Evolutionary conservation across 306 rosid species (phyloP), one percentile per base, ranked within the genome.

Genomic region (Corylus avellana): DNA sequence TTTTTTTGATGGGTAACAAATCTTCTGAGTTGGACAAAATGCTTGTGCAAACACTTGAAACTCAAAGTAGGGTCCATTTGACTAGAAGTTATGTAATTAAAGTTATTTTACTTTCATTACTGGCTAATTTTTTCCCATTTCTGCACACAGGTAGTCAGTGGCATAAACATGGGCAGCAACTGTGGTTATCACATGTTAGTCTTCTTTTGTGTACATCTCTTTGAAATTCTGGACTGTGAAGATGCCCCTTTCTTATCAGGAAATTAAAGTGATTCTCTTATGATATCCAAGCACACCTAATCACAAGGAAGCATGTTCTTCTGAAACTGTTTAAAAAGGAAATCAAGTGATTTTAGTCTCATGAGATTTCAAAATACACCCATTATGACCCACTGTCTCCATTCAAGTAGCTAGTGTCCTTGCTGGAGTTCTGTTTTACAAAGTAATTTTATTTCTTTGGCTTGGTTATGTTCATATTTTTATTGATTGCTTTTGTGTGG

Each of bases 131-230:
- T 74, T 50, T 72, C 75, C 37, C 57, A 25, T 77, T 80, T 78
- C 58, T 47, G 57, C 58, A 46, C 70, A 76, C 91, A 94, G 97
- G 95, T 95, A 74, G 62, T 95, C 87, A 95, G 98, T 86, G 98
- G 97, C 90, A 94, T 92, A 66, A 94, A 94, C 89, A 91, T 55
- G 92, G 98, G 97, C 84, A 87, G 94, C 92, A 91, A 95, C 91
- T 86, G 93, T 37, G 97, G 98, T 80, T 90, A 89, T 86, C 97
- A 95, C 82, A 84, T 86, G 98, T 95, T 68, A 81, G 95, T 85
- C 63, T 77, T 1, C 22, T 57, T 32, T 29, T 59, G 49, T 61
- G 47, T 22, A 54, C 51, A 12, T 72, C 39, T 72, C 44, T 72
- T 49, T 12, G 6, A 48, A 13, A 47, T 72, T 25, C 44, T 68